Percentiles rank a stretch among this genome's conserved stretches.
Evolutionary conservation across 768 basidiomycete species (phyloP).

Genomic region (Cystobasidium tubakii): DNA sequence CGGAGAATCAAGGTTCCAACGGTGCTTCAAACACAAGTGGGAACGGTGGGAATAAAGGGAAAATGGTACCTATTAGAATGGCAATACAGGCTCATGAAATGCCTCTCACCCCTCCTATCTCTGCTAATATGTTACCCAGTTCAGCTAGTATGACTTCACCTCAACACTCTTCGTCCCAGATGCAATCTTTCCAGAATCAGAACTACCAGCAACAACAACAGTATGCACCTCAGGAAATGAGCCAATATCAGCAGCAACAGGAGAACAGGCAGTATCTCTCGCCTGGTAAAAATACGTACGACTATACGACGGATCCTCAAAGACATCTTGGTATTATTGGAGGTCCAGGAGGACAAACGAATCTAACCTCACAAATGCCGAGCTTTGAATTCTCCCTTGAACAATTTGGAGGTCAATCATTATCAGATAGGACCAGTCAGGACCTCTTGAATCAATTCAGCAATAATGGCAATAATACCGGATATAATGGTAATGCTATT

Average conservation of each 20-base stretch:
- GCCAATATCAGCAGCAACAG: constrained; percentile 5
- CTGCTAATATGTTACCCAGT: background rate
- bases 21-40: background rate
- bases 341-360: background rate
- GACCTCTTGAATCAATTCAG: background rate
- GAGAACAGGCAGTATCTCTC: background rate
- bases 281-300: background rate
- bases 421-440: background rate
- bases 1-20: background rate
- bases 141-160: constrained; percentile 9
- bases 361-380: background rate
- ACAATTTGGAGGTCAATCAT: constrained; percentile 6
- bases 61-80: constrained; percentile 27
- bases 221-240: background rate
- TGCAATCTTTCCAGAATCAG: background rate
- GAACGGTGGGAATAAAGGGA: background rate
- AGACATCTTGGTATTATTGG: background rate
- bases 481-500: constrained; percentile 6
- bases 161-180: background rate
- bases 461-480: background rate
- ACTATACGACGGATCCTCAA: background rate
- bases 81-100: background rate
- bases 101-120: constrained; percentile 23
- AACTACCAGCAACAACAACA: background rate
- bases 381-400: constrained; percentile 29